These are phyloP conservation scores for Coniosporium tulheliwenetii DNA, from an alignment of 2,329 filamentous ascomycete genomes.

Conservation along the genomic window DNA sequence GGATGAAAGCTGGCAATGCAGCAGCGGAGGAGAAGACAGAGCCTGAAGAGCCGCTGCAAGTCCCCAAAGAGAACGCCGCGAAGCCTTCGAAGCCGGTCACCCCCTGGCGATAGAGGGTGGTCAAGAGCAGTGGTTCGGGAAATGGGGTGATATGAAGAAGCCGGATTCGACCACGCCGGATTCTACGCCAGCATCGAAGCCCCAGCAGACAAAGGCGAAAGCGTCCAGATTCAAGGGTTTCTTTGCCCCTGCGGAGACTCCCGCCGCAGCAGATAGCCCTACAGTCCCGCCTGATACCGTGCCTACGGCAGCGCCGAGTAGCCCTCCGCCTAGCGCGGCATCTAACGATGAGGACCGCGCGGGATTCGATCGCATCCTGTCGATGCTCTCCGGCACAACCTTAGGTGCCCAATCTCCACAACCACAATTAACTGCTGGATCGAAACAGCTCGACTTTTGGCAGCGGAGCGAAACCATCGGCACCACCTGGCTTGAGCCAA, in stretches of 20 bases:
- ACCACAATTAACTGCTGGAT: background rate
- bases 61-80: slow-evolving; percentile 3
- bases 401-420: slow-evolving; percentile 19
- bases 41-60: slow-evolving; percentile 3
- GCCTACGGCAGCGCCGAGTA: no score
- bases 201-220: slow-evolving; percentile 42
- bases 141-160: slow-evolving; percentile 37
- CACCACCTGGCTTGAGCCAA: background rate
- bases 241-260: slow-evolving; percentile 19
- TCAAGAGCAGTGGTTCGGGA: slow-evolving; percentile 64
- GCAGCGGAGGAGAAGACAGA: slow-evolving; percentile 25
- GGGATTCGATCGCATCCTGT: slow-evolving; percentile 67
- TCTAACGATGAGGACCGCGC: slow-evolving; percentile 57
- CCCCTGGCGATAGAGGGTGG: slow-evolving; percentile 49
- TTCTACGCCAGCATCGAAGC: slow-evolving; percentile 20
- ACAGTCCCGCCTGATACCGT: no score
- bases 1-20: slow-evolving; percentile 56
- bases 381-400: slow-evolving; percentile 54
- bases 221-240: slow-evolving; percentile 79
- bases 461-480: background rate
- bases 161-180: slow-evolving; percentile 22
- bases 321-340: slow-evolving; percentile 6
- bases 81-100: slow-evolving; percentile 34
- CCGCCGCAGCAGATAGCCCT: no score
- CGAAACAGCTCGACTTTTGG: background rate